Percentiles rank a stretch among this genome's conserved stretches.
These are phyloP conservation scores for Chernovozyma sophiae-reginae DNA, from an alignment of 1,139 yeast species.

Conservation along the genomic window DNA sequence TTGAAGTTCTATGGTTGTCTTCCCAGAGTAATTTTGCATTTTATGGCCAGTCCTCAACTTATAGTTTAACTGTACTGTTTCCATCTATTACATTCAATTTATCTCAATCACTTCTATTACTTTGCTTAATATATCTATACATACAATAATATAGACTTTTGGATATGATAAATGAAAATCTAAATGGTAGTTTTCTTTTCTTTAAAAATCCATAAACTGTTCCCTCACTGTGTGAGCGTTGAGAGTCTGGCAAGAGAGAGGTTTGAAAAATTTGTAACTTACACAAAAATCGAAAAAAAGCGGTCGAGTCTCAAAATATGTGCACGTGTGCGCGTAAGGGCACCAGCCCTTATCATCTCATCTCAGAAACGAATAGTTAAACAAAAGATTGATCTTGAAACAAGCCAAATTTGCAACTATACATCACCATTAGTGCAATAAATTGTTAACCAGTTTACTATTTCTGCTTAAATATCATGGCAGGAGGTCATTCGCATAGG, in stretches of 20 bases:
- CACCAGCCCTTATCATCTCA: constrained; percentile 4
- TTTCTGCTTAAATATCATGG: too few species aligned
- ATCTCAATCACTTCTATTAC: too few species aligned
- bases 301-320: neutral
- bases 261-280: constrained; percentile 3
- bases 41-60: too few species aligned
- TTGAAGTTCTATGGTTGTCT: too few species aligned
- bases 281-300: constrained; percentile 5
- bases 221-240: neutral
- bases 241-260: neutral
- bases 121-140: neutral
- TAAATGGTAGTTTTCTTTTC: neutral
- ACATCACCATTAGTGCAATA: too few species aligned
- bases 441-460: too few species aligned
- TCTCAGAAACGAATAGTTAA: too few species aligned
- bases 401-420: too few species aligned
- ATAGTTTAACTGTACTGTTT: too few species aligned
- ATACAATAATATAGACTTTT: constrained; percentile 4
- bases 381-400: too few species aligned
- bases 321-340: constrained; percentile 4
- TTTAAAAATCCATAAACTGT: neutral
- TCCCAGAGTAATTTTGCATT: too few species aligned
- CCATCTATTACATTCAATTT: too few species aligned
- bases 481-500: constrained; percentile 74
- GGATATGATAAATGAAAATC: neutral